These are phyloP conservation scores for Sphagnurus paluster DNA, from an alignment of 1,284 basidiomycete species.

Conservation along the genomic window DNA sequence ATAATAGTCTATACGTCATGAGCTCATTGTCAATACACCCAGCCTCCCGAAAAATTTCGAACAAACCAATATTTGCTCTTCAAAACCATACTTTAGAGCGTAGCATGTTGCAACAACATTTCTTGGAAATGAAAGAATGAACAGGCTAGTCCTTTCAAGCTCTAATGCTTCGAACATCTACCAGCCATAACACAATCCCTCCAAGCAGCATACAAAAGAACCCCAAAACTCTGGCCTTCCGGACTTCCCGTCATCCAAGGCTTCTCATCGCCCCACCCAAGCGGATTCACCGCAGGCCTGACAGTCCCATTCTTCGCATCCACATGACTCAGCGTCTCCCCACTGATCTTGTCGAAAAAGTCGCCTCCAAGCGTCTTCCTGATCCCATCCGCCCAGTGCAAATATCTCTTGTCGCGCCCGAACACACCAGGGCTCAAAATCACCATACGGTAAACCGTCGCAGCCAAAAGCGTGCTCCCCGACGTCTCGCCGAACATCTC, in stretches of 20 bases:
- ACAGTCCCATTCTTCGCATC: conserved; percentile 31
- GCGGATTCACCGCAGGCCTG: conserved; percentile 41
- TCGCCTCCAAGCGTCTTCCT: conserved; percentile 19
- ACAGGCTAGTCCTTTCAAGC: not conserved
- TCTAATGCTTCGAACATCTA: conserved; percentile 14
- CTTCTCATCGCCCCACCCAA: conserved; percentile 33
- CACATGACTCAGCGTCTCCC: conserved; percentile 9
- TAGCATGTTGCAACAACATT: no score
- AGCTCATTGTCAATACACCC: no score
- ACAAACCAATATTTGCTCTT: no score
- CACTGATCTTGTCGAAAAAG: conserved; percentile 7
- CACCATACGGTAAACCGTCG: conserved; percentile 42
- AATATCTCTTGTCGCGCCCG: conserved; percentile 14
- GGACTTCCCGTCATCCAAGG: conserved; percentile 41
- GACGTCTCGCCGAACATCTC: conserved; percentile 43
- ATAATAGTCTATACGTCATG: no score
- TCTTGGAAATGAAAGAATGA: no score
- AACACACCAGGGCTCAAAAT: conserved; percentile 22
- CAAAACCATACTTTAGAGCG: no score
- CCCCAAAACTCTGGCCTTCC: conserved; percentile 42
- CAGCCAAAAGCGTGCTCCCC: conserved; percentile 41
- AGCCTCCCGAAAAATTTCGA: no score
- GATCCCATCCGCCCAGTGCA: conserved; percentile 27
- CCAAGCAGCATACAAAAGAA: conserved; percentile 44
- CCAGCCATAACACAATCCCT: conserved; percentile 36